Evolutionary conservation across 1,284 basidiomycete genomes (phyloP).

Genomic region (Trametes polyzona): DNA sequence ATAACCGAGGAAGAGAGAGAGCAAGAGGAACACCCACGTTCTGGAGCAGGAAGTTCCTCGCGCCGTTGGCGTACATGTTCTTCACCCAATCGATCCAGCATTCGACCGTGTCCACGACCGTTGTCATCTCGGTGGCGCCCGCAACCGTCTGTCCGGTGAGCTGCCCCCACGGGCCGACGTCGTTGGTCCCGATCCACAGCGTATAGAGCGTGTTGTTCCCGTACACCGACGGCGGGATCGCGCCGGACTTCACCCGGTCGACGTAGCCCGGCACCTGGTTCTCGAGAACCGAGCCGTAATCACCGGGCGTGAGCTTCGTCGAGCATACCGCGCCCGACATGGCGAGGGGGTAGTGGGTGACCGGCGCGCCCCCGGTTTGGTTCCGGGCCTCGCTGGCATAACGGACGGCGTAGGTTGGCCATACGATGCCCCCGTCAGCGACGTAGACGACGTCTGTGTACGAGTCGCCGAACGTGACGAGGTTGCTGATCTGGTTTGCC

Average conservation of each 20-base stretch:
- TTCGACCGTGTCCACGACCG: not conserved
- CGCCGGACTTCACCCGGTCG: conserved; percentile 30
- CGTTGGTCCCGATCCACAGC: conserved; percentile 53
- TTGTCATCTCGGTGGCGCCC: not conserved
- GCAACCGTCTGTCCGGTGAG: conserved; percentile 34
- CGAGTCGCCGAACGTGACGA: conserved; percentile 49
- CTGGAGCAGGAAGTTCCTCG: conserved; percentile 48
- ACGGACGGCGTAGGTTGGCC: not conserved
- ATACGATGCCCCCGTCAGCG: not conserved
- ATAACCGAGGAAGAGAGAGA: too few relatives aligned
- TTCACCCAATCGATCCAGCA: conserved; percentile 40
- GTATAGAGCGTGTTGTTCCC: conserved; percentile 45
- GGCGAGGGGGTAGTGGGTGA: not conserved
- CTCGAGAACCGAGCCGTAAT: conserved; percentile 42
- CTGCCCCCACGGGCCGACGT: conserved; percentile 42
- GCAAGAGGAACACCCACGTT: conserved; percentile 47
- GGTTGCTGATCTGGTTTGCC: conserved; percentile 43
- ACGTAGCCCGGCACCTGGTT: conserved; percentile 42
- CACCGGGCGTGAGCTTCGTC: conserved; percentile 42
- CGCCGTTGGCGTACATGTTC: conserved; percentile 43
- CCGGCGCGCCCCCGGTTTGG: not conserved
- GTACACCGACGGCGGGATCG: conserved; percentile 14
- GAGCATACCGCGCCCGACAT: conserved; percentile 23
- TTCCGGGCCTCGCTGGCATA: too few relatives aligned
- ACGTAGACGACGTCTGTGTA: conserved; percentile 42